These are phyloP conservation scores for Haberlea rhodopensis DNA, from an alignment of 257 asterid species.

Conservation along the genomic window DNA sequence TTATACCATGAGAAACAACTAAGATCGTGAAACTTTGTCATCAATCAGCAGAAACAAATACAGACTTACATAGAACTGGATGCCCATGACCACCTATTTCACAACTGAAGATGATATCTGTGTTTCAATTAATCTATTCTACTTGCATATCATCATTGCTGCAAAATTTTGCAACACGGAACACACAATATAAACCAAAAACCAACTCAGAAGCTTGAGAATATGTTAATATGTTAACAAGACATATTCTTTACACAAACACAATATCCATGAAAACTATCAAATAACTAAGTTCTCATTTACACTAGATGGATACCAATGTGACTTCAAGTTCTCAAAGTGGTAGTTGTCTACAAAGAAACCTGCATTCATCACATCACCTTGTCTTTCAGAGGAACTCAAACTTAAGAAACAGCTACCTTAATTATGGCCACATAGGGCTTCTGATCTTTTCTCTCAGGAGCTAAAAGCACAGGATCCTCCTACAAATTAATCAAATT, in stretches of 20 bases:
- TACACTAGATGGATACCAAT: conserved; percentile 11
- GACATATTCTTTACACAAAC: background rate
- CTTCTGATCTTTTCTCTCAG: conserved; percentile 60
- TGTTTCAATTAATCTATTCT: background rate
- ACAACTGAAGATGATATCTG: background rate
- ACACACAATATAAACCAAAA: background rate
- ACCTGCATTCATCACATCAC: background rate
- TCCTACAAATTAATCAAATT: conserved; percentile 46
- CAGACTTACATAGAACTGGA: too few relatives aligned
- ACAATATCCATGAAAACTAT: conserved; percentile 9
- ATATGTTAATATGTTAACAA: too few relatives aligned
- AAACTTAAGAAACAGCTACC: conserved; percentile 39
- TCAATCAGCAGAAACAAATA: too few relatives aligned
- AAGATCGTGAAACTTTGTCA: background rate
- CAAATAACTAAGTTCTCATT: conserved; percentile 4
- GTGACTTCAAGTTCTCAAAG: conserved; percentile 10
- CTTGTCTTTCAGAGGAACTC: conserved; percentile 10
- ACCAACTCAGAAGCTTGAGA: background rate
- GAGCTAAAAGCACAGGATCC: conserved; percentile 84
- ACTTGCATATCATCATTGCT: background rate
- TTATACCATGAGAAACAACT: conserved; percentile 6
- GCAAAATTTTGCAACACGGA: background rate
- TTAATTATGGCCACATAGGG: conserved; percentile 92
- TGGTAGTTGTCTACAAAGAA: conserved; percentile 2
- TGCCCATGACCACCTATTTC: background rate